Evolutionary conservation across 2,329 filamentous ascomycete species (phyloP).

Genomic region (Aureobasidium uvarum): DNA sequence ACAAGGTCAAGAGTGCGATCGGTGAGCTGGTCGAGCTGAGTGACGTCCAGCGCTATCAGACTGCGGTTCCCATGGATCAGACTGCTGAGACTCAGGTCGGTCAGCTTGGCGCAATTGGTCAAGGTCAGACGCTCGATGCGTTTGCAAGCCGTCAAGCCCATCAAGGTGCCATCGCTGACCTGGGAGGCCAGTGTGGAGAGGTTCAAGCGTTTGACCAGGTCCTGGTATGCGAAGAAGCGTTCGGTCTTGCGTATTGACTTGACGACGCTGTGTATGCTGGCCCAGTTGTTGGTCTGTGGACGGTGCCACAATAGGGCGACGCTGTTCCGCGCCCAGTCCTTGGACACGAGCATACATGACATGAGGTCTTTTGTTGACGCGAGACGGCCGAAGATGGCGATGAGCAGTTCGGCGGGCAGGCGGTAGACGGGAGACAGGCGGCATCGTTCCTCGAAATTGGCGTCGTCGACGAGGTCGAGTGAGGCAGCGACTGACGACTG

Average conservation of each 20-base stretch:
- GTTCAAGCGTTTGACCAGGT: conserved; percentile 90
- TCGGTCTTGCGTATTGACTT: conserved; percentile 67
- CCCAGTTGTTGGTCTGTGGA: conserved; percentile 84
- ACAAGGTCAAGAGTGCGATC: conserved; percentile 75
- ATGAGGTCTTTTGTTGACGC: conserved; percentile 69
- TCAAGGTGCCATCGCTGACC: conserved; percentile 86
- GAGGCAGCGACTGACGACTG: conserved; percentile 85
- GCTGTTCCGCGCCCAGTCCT: conserved; percentile 86
- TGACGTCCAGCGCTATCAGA: conserved; percentile 86
- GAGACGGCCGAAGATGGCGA: conserved; percentile 85
- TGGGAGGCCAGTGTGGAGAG: conserved; percentile 72
- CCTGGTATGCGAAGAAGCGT: conserved; percentile 85
- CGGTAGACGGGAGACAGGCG: conserved; percentile 77
- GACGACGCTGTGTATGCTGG: conserved; percentile 76
- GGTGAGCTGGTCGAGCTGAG: conserved; percentile 74
- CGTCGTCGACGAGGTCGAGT: conserved; percentile 66
- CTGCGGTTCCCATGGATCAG: conserved; percentile 76
- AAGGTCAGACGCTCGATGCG: conserved; percentile 89
- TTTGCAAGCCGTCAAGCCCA: conserved; percentile 79
- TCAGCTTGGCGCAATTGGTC: conserved; percentile 82
- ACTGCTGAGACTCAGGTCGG: conserved; percentile 76
- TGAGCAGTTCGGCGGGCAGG: conserved; percentile 91
- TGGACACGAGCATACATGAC: conserved; percentile 90
- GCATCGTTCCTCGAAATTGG: conserved; percentile 49
- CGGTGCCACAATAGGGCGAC: conserved; percentile 95